Evolutionary conservation across 768 basidiomycete genomes (phyloP), one percentile per base, ranked within the genome.

Genomic region (Termitomyces sp.): DNA sequence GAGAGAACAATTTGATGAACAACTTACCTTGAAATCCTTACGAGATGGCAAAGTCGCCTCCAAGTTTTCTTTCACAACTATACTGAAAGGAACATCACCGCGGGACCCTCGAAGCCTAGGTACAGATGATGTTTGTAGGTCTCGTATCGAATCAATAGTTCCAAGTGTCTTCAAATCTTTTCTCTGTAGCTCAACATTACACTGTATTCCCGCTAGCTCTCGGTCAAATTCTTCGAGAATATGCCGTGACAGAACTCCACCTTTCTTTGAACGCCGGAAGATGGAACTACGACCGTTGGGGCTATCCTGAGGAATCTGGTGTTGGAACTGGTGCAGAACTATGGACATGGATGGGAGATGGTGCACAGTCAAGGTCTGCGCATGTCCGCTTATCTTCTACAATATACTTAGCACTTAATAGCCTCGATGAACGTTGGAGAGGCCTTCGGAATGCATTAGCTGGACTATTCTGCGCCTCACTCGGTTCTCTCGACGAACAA

Each of bases 401-500:
- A 20, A 45, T 34, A 28, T 28, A 54, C 13, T 52, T 31, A 47
- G 49, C 10, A 37, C 62, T 45, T 39, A 34, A 64, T n/a, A 93
- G 90, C 22, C 73, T 88, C 31, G 88, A 92, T 60, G 77, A 81
- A 47, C 83, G 90, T 28, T 98, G 95, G 94, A 79, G 80, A 58
- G 88, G 87, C 8, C 80, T 97, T 4, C 85, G 93, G 24, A 95
- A 96, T 65, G 88, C 92, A 7, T 79, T 98, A 2, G 88, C 94
- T 0, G 97, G 97, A 20, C 76, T 98, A 4, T 98, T 99, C 73
- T 98, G 97, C 65, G 93, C 96, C 10, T 94, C 93, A 4, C 79
- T 98, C 0, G 91, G 88, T 15, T 82, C 85, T 46, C 72, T 92
- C 33, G 86, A 92, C 66, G 82, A 87, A 51, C 79, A 86, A 42